Conservation (phyloP, 1,139 yeast species). For the Saccharomyces uvarum region DNA sequence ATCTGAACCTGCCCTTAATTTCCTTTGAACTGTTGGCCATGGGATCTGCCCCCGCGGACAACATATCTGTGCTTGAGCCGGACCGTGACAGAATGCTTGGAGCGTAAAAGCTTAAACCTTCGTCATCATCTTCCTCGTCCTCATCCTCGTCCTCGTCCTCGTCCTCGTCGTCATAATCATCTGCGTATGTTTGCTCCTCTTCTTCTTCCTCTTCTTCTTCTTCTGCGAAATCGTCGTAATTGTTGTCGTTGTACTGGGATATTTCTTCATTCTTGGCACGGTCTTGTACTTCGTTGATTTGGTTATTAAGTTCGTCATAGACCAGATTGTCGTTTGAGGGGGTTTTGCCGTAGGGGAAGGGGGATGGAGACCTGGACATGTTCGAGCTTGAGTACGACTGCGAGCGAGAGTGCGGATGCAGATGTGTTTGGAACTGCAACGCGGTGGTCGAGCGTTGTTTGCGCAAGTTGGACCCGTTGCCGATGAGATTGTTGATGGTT, state of each 20-base stretch:
- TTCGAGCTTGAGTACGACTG: not conserved
- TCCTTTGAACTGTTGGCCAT: conserved; percentile 3
- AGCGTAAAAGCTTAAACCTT: conserved; percentile 29
- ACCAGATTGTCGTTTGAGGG: not conserved
- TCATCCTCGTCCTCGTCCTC: conserved; percentile 21
- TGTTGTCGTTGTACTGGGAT: not conserved
- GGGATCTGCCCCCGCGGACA: conserved; percentile 1
- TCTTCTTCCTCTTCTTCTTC: conserved; percentile 4
- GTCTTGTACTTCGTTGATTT: not conserved
- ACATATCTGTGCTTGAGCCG: conserved; percentile 18
- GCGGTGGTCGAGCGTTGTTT: not conserved
- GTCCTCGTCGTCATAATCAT: conserved; percentile 14
- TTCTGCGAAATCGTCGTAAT: conserved; percentile 6
- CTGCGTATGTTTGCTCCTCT: conserved; percentile 8
- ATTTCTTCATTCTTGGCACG: conserved; percentile 1
- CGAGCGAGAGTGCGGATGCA: not conserved
- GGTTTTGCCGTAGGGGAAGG: not conserved
- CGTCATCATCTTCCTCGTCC: conserved; percentile 23
- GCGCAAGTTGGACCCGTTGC: not conserved
- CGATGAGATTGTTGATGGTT: not conserved
- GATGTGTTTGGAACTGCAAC: not conserved
- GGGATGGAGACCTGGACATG: not conserved
- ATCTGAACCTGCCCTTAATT: conserved; percentile 26
- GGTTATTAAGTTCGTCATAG: not conserved
- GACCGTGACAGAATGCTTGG: conserved; percentile 28